These are phyloP conservation scores for Miscanthus sacchariflorus DNA, from an alignment of 202 grass and related monocot genomes.

Conservation along the genomic window DNA sequence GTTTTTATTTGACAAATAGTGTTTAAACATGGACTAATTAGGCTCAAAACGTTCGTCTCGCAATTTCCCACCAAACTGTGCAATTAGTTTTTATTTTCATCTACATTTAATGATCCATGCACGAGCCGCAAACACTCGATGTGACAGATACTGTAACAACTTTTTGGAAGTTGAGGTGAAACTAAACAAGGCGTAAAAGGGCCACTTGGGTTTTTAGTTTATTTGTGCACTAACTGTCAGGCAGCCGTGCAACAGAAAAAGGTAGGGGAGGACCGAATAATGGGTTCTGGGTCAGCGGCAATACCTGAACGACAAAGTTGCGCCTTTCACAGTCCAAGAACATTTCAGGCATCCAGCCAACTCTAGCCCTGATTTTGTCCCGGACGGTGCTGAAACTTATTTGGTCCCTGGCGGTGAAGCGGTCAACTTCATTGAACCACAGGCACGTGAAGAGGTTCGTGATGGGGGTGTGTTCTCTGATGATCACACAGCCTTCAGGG, in stretches of 20 bases:
- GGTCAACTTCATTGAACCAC: conserved; percentile 99
- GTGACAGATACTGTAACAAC: too few species aligned
- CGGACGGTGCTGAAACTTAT: conserved; percentile 96
- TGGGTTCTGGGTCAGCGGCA: not conserved
- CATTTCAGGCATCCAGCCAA: conserved; percentile 83
- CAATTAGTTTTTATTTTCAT: too few species aligned
- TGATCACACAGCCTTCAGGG: conserved; percentile 99
- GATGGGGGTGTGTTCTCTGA: conserved; percentile 93
- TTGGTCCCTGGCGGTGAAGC: conserved; percentile 95
- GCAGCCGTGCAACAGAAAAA: conserved; percentile 10
- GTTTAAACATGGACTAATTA: too few species aligned
- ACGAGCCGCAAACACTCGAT: too few species aligned
- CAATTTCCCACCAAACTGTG: too few species aligned
- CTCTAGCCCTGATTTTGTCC: conserved; percentile 83
- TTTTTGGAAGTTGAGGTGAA: too few species aligned
- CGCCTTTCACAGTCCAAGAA: conserved; percentile 95
- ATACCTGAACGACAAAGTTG: conserved; percentile 97
- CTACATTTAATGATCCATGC: too few species aligned
- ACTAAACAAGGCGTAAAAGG: not conserved
- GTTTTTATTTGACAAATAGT: too few species aligned
- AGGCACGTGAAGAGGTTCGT: conserved; percentile 97
- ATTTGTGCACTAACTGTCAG: conserved; percentile 8
- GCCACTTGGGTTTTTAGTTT: not conserved
- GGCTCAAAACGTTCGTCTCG: too few species aligned
- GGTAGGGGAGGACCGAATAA: not conserved